A percentile compares a stretch with the other conserved stretches of the same genome.
These are phyloP conservation scores for Colletotrichum spinosum DNA, from an alignment of 2,329 filamentous ascomycete genomes.

Conservation along the genomic window DNA sequence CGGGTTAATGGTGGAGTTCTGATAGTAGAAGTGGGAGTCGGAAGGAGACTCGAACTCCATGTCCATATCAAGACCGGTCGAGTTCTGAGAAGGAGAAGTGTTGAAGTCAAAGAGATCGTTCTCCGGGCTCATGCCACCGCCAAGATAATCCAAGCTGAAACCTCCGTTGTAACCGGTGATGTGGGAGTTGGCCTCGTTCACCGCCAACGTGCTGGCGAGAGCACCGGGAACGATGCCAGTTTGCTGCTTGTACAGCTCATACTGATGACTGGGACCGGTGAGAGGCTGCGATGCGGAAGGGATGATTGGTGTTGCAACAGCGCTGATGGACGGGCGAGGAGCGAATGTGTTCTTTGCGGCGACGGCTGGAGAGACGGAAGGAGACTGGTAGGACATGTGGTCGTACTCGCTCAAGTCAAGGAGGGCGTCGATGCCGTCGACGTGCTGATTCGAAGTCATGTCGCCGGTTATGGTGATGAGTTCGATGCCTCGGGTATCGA, in stretches of 20 bases:
- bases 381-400: conserved; percentile 69
- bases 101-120: conserved; percentile 81
- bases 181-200: conserved; percentile 72
- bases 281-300: conserved; percentile 68
- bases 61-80: conserved; percentile 74
- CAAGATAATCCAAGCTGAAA: conserved; percentile 61
- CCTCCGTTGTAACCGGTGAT: conserved; percentile 65
- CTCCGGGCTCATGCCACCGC: conserved; percentile 67
- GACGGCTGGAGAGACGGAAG: conserved; percentile 67
- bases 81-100: conserved; percentile 71
- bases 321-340: conserved; percentile 60
- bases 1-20: conserved; percentile 73
- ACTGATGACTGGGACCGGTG: conserved; percentile 90
- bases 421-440: conserved; percentile 67
- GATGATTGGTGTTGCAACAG: conserved; percentile 65
- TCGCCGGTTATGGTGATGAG: conserved; percentile 28
- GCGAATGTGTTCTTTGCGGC: conserved; percentile 65
- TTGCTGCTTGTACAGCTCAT: conserved; percentile 95
- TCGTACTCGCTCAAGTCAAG: conserved; percentile 74
- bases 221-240: conserved; percentile 91
- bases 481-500: conserved; percentile 28
- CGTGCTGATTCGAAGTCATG: conserved; percentile 55
- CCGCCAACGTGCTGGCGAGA: conserved; percentile 80
- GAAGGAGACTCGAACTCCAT: conserved; percentile 63
- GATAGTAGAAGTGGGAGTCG: conserved; percentile 75